Percentiles rank a stretch among this genome's conserved stretches.
phyloP scores from a whole-genome alignment of 2,329 filamentous ascomycete species.

The Penicillium sp. region DNA sequence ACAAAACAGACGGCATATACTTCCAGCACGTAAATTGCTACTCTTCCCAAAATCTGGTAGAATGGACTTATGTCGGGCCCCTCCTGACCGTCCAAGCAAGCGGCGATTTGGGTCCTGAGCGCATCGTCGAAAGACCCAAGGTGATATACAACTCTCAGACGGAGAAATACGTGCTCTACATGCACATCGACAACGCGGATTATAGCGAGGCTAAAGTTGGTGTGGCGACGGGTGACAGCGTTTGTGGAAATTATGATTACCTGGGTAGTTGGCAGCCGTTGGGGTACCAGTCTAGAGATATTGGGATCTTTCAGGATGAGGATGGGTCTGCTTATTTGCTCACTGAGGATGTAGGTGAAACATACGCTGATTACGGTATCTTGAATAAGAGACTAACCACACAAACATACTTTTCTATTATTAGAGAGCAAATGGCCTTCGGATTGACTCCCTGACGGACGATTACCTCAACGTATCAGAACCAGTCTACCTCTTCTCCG shows the following conservation, averaged over 20 bases:
- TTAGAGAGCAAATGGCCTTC: slow-evolving; percentile 7
- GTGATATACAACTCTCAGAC: slow-evolving; percentile 65
- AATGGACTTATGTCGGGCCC: slow-evolving; percentile 61
- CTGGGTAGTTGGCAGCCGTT: slow-evolving; percentile 40
- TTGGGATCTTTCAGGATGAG: slow-evolving; percentile 60
- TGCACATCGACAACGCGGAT: slow-evolving; percentile 61
- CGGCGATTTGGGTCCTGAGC: slow-evolving; percentile 58
- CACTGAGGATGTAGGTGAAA: slow-evolving; percentile 56
- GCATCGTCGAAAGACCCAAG: slow-evolving; percentile 65
- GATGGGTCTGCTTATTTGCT: slow-evolving; percentile 59
- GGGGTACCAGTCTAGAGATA: slow-evolving; percentile 53
- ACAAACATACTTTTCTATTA: no score
- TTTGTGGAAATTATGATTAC: slow-evolving; percentile 60
- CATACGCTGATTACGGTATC: no score
- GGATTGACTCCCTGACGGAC: slow-evolving; percentile 30
- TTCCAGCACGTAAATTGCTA: slow-evolving; percentile 68
- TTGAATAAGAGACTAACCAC: no score
- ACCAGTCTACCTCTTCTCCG: slow-evolving; percentile 50
- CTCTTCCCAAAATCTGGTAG: slow-evolving; percentile 58
- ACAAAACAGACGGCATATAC: slow-evolving; percentile 59
- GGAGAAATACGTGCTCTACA: slow-evolving; percentile 62
- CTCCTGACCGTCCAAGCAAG: slow-evolving; percentile 52
- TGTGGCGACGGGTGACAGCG: slow-evolving; percentile 55
- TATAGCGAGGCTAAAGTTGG: slow-evolving; percentile 64
- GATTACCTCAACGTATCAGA: slow-evolving; percentile 54